These are phyloP conservation scores for Leucosporidium yakuticum DNA, from an alignment of 768 basidiomycete species.

Conservation along the genomic window DNA sequence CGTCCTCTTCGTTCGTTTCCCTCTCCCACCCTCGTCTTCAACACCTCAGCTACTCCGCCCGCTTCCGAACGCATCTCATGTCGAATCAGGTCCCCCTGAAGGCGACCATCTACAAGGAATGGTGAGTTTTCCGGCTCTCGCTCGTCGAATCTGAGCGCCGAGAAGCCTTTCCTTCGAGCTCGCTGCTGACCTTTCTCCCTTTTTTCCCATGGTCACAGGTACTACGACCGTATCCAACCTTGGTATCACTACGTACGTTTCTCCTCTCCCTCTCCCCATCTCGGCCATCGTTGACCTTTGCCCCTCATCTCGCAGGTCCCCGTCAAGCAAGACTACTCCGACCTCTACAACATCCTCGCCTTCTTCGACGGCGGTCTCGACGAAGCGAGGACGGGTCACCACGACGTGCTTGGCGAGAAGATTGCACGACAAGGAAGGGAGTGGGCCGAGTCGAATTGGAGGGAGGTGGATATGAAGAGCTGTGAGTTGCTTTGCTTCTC, in stretches of 20 bases:
- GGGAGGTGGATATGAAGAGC: slow-evolving; percentile 34
- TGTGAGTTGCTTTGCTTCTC: too few relatives aligned
- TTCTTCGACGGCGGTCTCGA: slow-evolving; percentile 60
- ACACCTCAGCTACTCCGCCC: background rate
- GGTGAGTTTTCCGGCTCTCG: slow-evolving; percentile 30
- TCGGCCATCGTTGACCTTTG: background rate
- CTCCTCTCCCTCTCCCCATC: too few relatives aligned
- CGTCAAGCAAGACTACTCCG: slow-evolving; percentile 36
- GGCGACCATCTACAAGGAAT: slow-evolving; percentile 84
- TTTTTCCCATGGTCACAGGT: slow-evolving; percentile 39
- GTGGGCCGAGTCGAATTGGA: slow-evolving; percentile 36
- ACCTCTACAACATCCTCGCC: slow-evolving; percentile 58
- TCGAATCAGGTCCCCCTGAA: slow-evolving; percentile 47
- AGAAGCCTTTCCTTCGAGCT: too few relatives aligned
- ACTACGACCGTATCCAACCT: slow-evolving; percentile 82
- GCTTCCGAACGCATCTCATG: background rate
- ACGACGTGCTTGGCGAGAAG: slow-evolving; percentile 55
- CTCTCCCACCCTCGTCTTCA: background rate
- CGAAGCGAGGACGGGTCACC: slow-evolving; percentile 45
- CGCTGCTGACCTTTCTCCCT: too few relatives aligned
- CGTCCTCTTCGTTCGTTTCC: too few relatives aligned
- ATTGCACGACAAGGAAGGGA: slow-evolving; percentile 54
- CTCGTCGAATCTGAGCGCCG: too few relatives aligned
- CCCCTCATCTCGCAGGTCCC: slow-evolving; percentile 37
- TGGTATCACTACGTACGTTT: slow-evolving; percentile 52